These are phyloP conservation scores for Rehmannia glutinosa DNA, from an alignment of 257 asterid genomes.

Conservation along the genomic window DNA sequence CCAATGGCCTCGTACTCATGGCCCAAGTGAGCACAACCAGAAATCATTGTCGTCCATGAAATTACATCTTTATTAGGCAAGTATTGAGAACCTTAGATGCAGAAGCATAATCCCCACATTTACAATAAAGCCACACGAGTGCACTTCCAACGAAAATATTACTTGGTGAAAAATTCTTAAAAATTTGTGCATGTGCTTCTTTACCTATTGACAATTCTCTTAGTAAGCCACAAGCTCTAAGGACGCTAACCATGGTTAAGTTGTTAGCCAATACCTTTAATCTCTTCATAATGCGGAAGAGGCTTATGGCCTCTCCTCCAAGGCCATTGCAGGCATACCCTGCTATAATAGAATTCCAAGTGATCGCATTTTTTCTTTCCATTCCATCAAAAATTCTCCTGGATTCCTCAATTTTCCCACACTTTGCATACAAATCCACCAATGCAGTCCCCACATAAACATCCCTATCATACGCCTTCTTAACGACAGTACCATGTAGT, in stretches of 20 bases:
- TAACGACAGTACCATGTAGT: conserved; percentile 55
- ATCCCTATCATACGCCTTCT: conserved; percentile 57
- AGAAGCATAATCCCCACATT: conserved; percentile 58
- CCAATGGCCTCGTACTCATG: conserved; percentile 83
- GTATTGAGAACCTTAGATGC: conserved; percentile 67
- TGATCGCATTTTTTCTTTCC: conserved; percentile 56
- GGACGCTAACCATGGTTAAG: conserved; percentile 78
- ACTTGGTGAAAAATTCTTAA: conserved; percentile 47
- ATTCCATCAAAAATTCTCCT: conserved; percentile 57
- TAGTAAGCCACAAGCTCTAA: conserved; percentile 72
- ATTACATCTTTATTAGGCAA: conserved; percentile 78
- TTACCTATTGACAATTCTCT: conserved; percentile 52
- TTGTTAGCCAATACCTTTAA: conserved; percentile 41
- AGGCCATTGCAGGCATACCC: conserved; percentile 77
- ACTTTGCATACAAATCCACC: conserved; percentile 82
- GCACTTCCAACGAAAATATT: conserved; percentile 66
- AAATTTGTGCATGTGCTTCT: conserved; percentile 76
- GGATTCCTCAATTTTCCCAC: conserved; percentile 56
- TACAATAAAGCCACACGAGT: conserved; percentile 81
- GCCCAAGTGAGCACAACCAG: conserved; percentile 71
- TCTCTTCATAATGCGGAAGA: conserved; percentile 63
- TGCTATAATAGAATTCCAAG: conserved; percentile 72
- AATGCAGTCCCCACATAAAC: conserved; percentile 63
- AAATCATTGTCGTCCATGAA: conserved; percentile 94
- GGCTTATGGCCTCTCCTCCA: conserved; percentile 58